A percentile compares a stretch with the other conserved stretches of the same genome.
Evolutionary conservation across 2,329 filamentous ascomycete genomes (phyloP).

Genomic region (Dothiorella sarmentorum): DNA sequence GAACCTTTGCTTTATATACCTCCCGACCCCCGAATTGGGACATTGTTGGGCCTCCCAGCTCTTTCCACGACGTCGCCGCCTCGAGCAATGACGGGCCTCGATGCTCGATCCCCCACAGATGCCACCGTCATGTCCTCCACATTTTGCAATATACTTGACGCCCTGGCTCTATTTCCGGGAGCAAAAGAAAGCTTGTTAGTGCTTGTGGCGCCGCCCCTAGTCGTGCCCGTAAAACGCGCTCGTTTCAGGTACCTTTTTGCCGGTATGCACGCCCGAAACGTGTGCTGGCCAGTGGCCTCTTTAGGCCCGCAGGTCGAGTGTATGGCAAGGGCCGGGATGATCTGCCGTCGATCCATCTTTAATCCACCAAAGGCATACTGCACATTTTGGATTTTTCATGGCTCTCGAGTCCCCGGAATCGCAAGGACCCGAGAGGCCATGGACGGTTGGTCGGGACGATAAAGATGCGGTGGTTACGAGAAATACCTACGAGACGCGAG

Average conservation of each 20-base stretch:
- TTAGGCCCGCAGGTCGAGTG: neutral
- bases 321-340: neutral
- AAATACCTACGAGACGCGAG: too few relatives aligned
- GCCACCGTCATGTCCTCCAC: neutral
- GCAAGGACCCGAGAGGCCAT: too few relatives aligned
- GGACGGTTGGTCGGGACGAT: too few relatives aligned
- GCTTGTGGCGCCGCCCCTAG: neutral
- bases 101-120: neutral
- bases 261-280: neutral
- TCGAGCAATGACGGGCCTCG: too few relatives aligned
- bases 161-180: neutral
- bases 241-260: conserved; percentile 5
- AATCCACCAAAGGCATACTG: neutral
- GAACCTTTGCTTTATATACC: neutral
- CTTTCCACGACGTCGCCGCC: too few relatives aligned
- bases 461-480: too few relatives aligned
- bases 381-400: too few relatives aligned
- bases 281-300: neutral
- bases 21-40: too few relatives aligned
- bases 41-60: too few relatives aligned
- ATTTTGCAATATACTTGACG: conserved; percentile 1
- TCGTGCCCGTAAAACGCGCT: neutral
- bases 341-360: neutral
- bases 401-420: too few relatives aligned
- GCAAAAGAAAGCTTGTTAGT: too few relatives aligned